Conservation (phyloP, 805 yeast genomes). For the Candida broadrunensis region DNA sequence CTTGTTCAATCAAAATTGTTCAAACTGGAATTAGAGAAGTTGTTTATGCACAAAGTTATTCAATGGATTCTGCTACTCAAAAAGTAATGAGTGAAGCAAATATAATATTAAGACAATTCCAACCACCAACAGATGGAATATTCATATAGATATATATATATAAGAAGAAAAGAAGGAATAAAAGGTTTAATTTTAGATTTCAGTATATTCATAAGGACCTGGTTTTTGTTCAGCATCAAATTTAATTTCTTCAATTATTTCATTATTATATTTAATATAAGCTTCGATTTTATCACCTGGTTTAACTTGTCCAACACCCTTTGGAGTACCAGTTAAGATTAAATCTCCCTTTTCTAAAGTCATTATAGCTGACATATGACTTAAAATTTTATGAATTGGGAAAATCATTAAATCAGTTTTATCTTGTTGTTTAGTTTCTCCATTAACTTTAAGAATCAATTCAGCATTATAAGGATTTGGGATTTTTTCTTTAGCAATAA, state of each 20-base stretch:
- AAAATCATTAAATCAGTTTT: constrained; percentile 80
- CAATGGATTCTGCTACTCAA: constrained; percentile 83
- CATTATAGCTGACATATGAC: constrained; percentile 84
- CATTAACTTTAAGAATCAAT: constrained; percentile 67
- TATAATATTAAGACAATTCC: constrained; percentile 55
- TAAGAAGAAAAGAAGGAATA: not conserved
- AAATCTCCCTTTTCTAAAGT: constrained; percentile 89
- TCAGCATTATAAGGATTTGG: constrained; percentile 72
- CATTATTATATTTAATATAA: constrained; percentile 53
- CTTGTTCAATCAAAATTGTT: constrained; percentile 92
- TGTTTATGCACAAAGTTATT: constrained; percentile 86
- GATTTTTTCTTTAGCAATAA: constrained; percentile 63
- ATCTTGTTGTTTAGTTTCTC: constrained; percentile 67
- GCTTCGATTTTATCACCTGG: constrained; percentile 82
- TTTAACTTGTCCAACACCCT: constrained; percentile 83
- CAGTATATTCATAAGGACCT: constrained; percentile 40
- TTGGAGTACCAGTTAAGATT: constrained; percentile 94
- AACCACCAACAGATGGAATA: constrained; percentile 39
- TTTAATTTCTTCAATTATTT: constrained; percentile 52
- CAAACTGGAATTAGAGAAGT: constrained; percentile 91
- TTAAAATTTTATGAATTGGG: constrained; percentile 76
- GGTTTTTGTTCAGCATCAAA: constrained; percentile 53
- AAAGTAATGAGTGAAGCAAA: constrained; percentile 73
- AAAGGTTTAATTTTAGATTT: constrained; percentile 15
- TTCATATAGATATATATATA: constrained; percentile 21